Base-by-base conservation (phyloP, 768 basidiomycete genomes). In the Lactarius deliciosus region DNA sequence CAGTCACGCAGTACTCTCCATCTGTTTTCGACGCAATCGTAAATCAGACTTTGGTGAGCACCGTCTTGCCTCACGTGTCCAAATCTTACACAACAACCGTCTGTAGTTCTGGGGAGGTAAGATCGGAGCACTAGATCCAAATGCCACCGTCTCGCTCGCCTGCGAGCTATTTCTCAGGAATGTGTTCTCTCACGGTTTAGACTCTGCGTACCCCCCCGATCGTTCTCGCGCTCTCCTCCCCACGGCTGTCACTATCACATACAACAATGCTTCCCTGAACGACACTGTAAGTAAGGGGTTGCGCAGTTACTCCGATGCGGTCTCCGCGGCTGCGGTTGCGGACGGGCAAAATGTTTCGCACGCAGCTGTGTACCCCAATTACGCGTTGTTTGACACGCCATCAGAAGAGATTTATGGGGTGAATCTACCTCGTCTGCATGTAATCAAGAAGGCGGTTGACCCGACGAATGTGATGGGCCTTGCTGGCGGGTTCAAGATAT, bases 41-140 rank as follows among this genome's bases (percentile, higher is more conserved):
- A 36, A 47, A 61, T 13, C 54, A 55, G 10, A 55, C n/a, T n/a
- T n/a, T 30, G 30, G 64, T 47, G 2, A 38, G 64, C 25, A 11
- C 15, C 15, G 25, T 43, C 45, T 22, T 22, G 5, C 8, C 10
- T n/a, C 10, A 47, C n/a, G 45, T 4, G 10, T 22, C n/a, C 9
- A 47, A n/a, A 10, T 11, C n/a, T 22, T 8, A 47, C 45, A 22
- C 45, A 47, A n/a, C 9, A 10, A 22, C 7, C 45, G n/a, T 20
- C n/a, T 10, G 9, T 2, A 64, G 64, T 34, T 60, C 18, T 65
- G 64, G 64, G 64, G 59, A 41, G 20, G 15, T 2, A 10, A 15
- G 40, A 4, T 60, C 40, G 15, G 0, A 1, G n/a, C n/a, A 8
- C 28, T 60, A 4, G 40, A 60, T 16, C 30, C 32, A 22, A 34